phyloP scores from a whole-genome alignment of 2,329 filamentous ascomycete genomes.

The Apiospora rasikravindrae region DNA sequence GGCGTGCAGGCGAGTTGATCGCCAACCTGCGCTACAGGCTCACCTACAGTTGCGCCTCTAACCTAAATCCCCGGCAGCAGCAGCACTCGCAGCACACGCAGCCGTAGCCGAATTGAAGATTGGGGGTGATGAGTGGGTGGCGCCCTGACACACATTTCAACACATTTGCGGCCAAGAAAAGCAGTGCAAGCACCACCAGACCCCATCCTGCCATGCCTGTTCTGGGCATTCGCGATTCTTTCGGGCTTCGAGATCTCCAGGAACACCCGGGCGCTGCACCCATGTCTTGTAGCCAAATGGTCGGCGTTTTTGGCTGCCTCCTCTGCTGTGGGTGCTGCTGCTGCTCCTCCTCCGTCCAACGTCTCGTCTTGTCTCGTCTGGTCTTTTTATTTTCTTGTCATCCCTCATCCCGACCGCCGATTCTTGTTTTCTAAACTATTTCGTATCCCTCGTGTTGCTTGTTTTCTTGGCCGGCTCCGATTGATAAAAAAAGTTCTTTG shows the following conservation, averaged over 20 bases:
- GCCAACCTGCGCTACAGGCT: too few relatives aligned
- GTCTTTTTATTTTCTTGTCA: neutral
- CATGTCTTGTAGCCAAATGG: neutral
- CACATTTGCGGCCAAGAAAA: neutral
- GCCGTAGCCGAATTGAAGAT: neutral
- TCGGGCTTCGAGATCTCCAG: slow-evolving; percentile 14
- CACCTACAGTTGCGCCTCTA: neutral
- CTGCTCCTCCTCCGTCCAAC: neutral
- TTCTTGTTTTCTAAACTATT: slow-evolving; percentile 2
- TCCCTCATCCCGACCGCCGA: neutral
- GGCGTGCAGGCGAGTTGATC: too few relatives aligned
- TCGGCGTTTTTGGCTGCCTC: slow-evolving; percentile 1
- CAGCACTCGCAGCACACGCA: neutral
- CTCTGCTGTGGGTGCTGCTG: neutral
- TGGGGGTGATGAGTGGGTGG: neutral
- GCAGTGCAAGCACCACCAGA: neutral
- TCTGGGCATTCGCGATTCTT: slow-evolving; percentile 12
- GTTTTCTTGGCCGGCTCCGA: neutral
- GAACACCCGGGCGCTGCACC: neutral
- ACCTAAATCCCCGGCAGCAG: neutral
- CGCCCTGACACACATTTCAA: neutral
- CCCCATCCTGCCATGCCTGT: neutral
- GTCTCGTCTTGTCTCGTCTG: neutral
- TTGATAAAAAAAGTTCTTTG: neutral
- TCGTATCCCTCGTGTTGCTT: neutral